These are phyloP conservation scores for Silene uniflora DNA, from an alignment of 148 eudicot genomes.

Conservation along the genomic window DNA sequence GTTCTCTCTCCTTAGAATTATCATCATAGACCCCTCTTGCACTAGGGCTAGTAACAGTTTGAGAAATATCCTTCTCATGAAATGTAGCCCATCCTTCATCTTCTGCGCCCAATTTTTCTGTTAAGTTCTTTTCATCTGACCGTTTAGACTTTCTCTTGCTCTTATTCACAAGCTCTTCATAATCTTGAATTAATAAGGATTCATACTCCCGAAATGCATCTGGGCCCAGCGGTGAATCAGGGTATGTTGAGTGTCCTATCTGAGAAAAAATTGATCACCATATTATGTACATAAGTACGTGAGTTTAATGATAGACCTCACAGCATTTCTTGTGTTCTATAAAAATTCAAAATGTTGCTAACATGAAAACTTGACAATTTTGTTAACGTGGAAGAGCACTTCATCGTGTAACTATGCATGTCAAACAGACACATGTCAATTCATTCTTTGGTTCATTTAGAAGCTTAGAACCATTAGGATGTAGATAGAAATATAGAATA, in stretches of 20 bases:
- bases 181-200: constrained; percentile 85
- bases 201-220: constrained; percentile 93
- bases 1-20: constrained; percentile 25
- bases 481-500: not conserved
- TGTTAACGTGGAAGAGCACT: not conserved
- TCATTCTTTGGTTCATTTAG: not conserved
- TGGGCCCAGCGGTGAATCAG: constrained; percentile 93
- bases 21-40: constrained; percentile 35
- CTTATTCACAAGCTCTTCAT: constrained; percentile 69
- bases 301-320: constrained; percentile 7
- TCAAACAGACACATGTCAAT: not conserved
- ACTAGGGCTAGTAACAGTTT: constrained; percentile 34
- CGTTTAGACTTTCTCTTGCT: constrained; percentile 22
- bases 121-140: constrained; percentile 18
- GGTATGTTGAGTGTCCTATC: constrained; percentile 90
- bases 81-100: constrained; percentile 71
- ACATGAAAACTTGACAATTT: not conserved
- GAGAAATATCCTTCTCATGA: constrained; percentile 46
- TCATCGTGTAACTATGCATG: not conserved
- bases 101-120: constrained; percentile 35
- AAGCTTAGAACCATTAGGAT: not conserved
- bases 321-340: not conserved
- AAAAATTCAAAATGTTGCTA: not conserved
- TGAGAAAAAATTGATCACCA: constrained; percentile 28
- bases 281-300: not conserved